A percentile compares a stretch with the other conserved stretches of the same genome.
Conservation (phyloP, 2,329 filamentous ascomycete genomes). For the Fusarium verrucosum region DNA sequence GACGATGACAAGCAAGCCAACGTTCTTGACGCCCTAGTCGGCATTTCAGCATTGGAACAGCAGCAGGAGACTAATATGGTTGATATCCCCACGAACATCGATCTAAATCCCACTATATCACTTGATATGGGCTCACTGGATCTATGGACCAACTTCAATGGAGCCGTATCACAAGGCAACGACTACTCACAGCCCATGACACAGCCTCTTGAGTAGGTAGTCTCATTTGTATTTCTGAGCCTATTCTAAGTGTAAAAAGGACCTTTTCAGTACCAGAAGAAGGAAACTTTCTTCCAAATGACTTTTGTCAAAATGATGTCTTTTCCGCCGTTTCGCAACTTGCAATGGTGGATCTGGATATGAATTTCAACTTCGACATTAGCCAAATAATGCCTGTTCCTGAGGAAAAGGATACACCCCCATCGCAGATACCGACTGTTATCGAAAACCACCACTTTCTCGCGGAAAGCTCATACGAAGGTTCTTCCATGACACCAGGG, state of each 20-base stretch:
- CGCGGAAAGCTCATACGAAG: not conserved
- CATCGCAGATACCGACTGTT: rapidly evolving
- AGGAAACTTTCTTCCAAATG: rapidly evolving
- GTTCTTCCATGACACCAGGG: not conserved
- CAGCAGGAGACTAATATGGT: not conserved
- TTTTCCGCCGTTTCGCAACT: not conserved
- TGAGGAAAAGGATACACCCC: not conserved
- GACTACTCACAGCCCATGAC: not conserved
- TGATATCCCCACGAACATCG: rapidly evolving
- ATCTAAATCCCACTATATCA: rapidly evolving
- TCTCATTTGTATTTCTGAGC: rapidly evolving
- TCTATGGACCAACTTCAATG: not conserved
- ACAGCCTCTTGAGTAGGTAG: not conserved
- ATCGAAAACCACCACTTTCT: not conserved
- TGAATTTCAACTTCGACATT: not conserved
- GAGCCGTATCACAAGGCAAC: not conserved
- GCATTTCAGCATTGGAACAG: rapidly evolving
- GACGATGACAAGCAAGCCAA: not conserved
- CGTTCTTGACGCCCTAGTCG: rapidly evolving
- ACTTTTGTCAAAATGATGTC: not conserved
- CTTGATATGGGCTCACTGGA: not conserved
- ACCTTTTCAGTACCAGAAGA: not conserved
- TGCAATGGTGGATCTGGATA: not conserved
- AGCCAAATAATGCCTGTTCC: not conserved
- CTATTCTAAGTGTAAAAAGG: not conserved